Conservation (phyloP, 2,329 filamentous ascomycete species). For the Colletotrichum sp. region DNA sequence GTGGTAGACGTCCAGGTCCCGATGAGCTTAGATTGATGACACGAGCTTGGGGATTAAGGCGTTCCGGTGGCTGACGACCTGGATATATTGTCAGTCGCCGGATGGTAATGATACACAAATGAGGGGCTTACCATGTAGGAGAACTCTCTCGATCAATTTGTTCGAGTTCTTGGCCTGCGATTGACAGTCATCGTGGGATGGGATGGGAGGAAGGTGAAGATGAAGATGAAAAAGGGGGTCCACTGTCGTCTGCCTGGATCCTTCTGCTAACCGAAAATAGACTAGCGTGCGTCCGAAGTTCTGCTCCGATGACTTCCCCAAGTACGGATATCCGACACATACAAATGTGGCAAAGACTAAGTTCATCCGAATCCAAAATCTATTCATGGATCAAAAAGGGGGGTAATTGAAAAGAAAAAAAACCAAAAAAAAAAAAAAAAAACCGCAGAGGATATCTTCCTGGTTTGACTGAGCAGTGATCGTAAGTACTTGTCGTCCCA, state of each 20-base stretch:
- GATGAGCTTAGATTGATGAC: not conserved
- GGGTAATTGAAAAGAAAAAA: no score
- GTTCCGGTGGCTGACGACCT: fast-evolving
- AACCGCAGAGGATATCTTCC: no score
- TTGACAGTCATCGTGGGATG: not conserved
- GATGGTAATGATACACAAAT: not conserved
- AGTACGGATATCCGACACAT: not conserved
- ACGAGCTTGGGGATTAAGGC: fast-evolving
- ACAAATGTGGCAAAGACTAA: not conserved
- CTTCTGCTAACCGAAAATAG: not conserved
- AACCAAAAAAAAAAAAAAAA: no score
- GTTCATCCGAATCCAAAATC: not conserved
- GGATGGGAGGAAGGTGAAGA: not conserved
- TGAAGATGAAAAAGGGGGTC: not conserved
- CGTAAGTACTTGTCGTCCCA: no score
- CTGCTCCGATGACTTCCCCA: not conserved
- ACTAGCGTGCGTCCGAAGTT: not conserved
- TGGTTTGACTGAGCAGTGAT: no score
- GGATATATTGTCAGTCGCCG: fast-evolving
- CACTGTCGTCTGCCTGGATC: not conserved
- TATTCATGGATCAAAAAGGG: not conserved
- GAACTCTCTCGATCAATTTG: not conserved
- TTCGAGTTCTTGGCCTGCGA: not conserved
- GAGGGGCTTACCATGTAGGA: not conserved
- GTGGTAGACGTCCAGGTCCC: no score